Base-by-base conservation (phyloP, 352 stramenopile genomes). In the Globisporangium iwayamae region DNA sequence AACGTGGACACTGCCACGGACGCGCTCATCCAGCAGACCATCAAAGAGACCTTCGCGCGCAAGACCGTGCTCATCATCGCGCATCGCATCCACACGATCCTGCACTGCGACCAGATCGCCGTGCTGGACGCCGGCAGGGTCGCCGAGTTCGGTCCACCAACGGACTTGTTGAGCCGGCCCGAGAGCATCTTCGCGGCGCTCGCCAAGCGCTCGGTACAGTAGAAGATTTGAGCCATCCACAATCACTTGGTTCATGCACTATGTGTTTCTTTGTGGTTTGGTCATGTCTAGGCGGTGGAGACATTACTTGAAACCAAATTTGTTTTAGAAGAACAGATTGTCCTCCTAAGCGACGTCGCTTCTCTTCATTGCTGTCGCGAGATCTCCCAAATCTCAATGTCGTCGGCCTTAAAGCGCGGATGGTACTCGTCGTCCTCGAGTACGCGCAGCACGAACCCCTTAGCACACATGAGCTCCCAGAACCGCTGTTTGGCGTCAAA, bases 71-170 rank as follows among this genome's bases (percentile, higher is more conserved):
- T 99, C 5, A 98, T 90, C 4, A 98, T 99, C 56, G 96, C 96
- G 11, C 96, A 99, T 70, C 83, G 97, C 18, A 75, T 99, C 38
- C 83, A 98, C 66, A 99, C 96, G 14, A 97, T 99, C 61, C 94
- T 97, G 68, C 91, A 98, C 71, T 96, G 85, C 63, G 95, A 98
- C 73, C 68, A 71, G 13, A 87, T 99, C 43, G 62, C 98, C 18
- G 95, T 98, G 0, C 84, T 99, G 70, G 93, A 97, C 55, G 58
- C 83, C 18, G 97, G 97, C 0, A 67, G 60, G 30, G 83, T 93
- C 8, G 86, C 73, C 4, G 92, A 98, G 70, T 95, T 90, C 58
- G 94, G 78, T 9, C 47, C 78, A 3, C 91, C 94, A 0, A 11
- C 51, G 3, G 69, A 87, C 13, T 63, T 98, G 16, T 63, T 98